These are phyloP conservation scores for Turritis glabra DNA, from an alignment of 345 rosid species.

Conservation along the genomic window DNA sequence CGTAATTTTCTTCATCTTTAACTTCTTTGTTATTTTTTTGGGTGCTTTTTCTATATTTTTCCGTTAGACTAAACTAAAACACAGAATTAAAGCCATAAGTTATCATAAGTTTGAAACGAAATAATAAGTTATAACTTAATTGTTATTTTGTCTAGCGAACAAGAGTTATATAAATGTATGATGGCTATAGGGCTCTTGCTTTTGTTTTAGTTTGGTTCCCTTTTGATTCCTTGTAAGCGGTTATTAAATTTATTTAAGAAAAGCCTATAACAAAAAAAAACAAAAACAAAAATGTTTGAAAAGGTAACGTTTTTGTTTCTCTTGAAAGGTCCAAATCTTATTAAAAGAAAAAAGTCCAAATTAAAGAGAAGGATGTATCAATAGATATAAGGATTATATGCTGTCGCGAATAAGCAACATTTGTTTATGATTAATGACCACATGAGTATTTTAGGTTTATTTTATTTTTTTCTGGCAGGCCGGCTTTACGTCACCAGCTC, in stretches of 20 bases:
- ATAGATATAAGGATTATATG: neutral
- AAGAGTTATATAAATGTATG: no score
- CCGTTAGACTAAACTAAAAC: neutral
- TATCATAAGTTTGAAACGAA: neutral
- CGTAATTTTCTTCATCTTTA: constrained; percentile 23
- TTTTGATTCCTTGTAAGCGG: no score
- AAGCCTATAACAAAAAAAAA: no score
- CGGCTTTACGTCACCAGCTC: constrained; percentile 90
- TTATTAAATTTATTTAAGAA: no score
- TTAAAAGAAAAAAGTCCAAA: neutral
- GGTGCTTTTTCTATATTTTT: neutral
- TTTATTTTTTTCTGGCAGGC: constrained; percentile 44
- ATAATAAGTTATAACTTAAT: neutral
- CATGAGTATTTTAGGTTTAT: neutral
- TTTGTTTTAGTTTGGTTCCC: no score
- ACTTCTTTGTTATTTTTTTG: neutral
- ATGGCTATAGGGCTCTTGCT: no score
- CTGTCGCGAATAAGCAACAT: neutral
- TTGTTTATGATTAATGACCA: neutral
- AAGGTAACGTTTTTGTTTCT: neutral
- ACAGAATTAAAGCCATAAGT: neutral
- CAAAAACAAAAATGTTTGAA: neutral
- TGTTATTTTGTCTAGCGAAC: neutral
- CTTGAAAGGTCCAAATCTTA: neutral
- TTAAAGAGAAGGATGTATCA: neutral